These are phyloP conservation scores for Aspergillus cristatus DNA, from an alignment of 495 filamentous ascomycete genomes.

Conservation along the genomic window DNA sequence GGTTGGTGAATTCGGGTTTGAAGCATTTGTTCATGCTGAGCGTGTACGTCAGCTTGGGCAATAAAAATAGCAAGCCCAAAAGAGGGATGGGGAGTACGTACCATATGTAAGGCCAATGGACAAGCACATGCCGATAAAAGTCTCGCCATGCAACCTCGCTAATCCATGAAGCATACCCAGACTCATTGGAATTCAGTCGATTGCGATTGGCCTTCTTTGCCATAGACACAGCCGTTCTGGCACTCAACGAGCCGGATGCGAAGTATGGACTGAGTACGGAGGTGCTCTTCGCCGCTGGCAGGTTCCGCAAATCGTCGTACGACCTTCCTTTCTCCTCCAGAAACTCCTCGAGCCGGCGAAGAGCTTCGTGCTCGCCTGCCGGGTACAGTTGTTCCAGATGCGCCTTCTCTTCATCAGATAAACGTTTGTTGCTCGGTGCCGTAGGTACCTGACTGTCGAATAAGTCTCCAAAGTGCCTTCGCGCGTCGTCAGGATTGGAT, in stretches of 20 bases:
- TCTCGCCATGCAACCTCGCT: constrained; percentile 86
- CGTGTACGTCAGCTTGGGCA: background rate
- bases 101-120: constrained; percentile 84
- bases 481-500: constrained; percentile 48
- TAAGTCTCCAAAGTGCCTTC: constrained; percentile 44
- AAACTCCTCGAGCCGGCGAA: constrained; percentile 58
- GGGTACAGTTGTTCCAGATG: constrained; percentile 58
- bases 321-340: constrained; percentile 50
- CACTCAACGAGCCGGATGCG: constrained; percentile 65
- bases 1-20: constrained; percentile 77
- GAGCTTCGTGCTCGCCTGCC: constrained; percentile 70
- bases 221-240: constrained; percentile 59
- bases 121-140: constrained; percentile 85
- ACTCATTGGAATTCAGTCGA: constrained; percentile 57
- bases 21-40: constrained; percentile 86
- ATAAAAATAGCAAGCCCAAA: too few species aligned
- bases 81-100: constrained; percentile 19
- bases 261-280: constrained; percentile 73
- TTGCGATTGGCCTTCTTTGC: constrained; percentile 63
- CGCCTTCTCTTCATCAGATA: constrained; percentile 50
- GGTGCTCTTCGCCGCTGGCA: constrained; percentile 53
- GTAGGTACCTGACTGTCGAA: constrained; percentile 58
- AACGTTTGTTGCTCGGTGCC: constrained; percentile 53
- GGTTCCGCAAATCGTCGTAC: constrained; percentile 54
- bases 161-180: constrained; percentile 70